Base-by-base conservation (phyloP, 805 yeast species). In the Scheffersomyces coipomensis region DNA sequence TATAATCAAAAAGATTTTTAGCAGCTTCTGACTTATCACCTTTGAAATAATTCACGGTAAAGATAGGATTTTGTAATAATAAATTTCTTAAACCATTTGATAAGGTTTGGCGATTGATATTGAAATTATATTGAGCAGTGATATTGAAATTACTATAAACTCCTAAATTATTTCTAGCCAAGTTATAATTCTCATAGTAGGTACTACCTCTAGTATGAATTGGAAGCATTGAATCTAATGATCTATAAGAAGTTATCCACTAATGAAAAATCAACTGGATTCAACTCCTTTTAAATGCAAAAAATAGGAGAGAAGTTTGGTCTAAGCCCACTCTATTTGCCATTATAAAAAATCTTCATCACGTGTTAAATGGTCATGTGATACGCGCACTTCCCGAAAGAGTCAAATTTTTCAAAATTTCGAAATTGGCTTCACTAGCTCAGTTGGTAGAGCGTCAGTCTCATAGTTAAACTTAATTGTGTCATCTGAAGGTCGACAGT, bases 401-500 rank as follows among this genome's bases (percentile, higher is more conserved):
- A n/a, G n/a, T n/a, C n/a, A 6, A 21, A 21, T 21, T 21, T 21
- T 21, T 21, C 6, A 21, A 21, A 21, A 9, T 24, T 24, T 12
- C 13, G 27, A 26, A 29, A 38, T 22, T 30, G 19, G 55, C 53
- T 47, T 43, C 52, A 44, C 52, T 52, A 47, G 56, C 53, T 47
- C 54, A 52, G 56, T 52, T 33, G 57, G 57, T 43, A 52, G 53
- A 48, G 54, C 57, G 54, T 52, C 55, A 48, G 57, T 52, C 57
- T 52, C 57, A 52, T 52, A 52, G 33, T 39, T 29, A 36, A 35
- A 24, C 21, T 15, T 21, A n/a, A 32, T 34, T 56, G 67, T 60
- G 69, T 39, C 29, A 64, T 65, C 71, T 62, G 69, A 62, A 65
- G 69, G 69, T 64, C 69, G 71, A 63, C 68, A 66, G 71, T 66